Percentiles rank a stretch among this genome's conserved stretches.
Conservation (phyloP, 2,329 filamentous ascomycete species). For the Mycosphaerella sp. region DNA sequence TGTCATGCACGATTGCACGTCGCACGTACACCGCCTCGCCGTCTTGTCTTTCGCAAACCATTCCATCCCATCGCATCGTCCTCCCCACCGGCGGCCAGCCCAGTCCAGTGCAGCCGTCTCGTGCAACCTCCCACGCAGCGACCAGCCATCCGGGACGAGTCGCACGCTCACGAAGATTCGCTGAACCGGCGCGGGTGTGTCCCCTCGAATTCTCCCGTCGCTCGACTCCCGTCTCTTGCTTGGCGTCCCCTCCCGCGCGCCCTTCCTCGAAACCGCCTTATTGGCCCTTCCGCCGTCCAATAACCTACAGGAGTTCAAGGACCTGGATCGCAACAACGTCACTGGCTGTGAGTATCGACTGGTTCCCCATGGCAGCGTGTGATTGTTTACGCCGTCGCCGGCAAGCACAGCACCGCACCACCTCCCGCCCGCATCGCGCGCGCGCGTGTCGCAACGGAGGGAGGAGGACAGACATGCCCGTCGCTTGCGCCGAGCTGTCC, state of each 20-base stretch:
- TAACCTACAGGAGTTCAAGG: constrained; percentile 9
- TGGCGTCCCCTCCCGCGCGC: neutral
- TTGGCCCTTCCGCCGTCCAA: constrained; percentile 10
- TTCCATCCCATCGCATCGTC: neutral
- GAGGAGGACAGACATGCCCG: constrained; percentile 4
- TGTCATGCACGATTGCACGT: neutral
- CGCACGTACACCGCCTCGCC: neutral
- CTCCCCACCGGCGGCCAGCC: no score
- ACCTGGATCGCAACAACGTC: constrained; percentile 14
- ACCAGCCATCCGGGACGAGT: constrained; percentile 3
- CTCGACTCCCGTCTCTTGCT: no score
- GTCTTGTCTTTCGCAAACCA: neutral
- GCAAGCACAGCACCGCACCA: neutral
- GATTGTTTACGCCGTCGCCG: constrained; percentile 12
- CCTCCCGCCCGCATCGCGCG: constrained; percentile 3
- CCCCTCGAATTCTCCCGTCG: no score
- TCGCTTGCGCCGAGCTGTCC: constrained; percentile 1
- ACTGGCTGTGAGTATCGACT: constrained; percentile 13
- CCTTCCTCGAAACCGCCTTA: constrained; percentile 1
- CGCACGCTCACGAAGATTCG: no score
- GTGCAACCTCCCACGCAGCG: neutral
- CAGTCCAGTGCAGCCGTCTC: neutral
- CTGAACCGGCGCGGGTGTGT: no score
- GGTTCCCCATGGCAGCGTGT: constrained; percentile 8
- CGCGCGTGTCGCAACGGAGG: constrained; percentile 3